A percentile compares a stretch with the other conserved stretches of the same genome.
Evolutionary conservation across 768 basidiomycete genomes (phyloP).

Genomic region (Rhodocollybia butyracea): DNA sequence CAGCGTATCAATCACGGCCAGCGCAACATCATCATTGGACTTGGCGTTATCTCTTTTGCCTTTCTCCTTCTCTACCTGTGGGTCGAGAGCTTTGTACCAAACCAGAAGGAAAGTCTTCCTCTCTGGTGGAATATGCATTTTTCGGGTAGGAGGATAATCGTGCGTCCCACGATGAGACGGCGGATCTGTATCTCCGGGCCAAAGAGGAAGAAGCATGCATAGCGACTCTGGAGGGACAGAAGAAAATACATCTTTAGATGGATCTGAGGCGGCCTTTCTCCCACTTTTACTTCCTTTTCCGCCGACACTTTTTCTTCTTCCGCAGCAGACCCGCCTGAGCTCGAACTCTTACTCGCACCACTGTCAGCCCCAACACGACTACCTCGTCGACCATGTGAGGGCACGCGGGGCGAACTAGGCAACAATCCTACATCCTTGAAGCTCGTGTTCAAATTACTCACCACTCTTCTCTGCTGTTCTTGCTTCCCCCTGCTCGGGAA

Average conservation of each 20-base stretch:
- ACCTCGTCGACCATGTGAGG: background rate
- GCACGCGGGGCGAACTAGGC: slow-evolving; percentile 38
- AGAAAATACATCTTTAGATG: slow-evolving; percentile 31
- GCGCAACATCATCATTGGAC: slow-evolving; percentile 11
- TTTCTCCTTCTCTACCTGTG: slow-evolving; percentile 29
- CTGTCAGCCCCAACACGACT: background rate
- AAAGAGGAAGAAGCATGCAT: slow-evolving; percentile 84
- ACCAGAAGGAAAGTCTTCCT: slow-evolving; percentile 73
- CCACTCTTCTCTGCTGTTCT: slow-evolving; percentile 66
- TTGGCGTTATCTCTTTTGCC: slow-evolving; percentile 11
- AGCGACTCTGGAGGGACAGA: slow-evolving; percentile 64
- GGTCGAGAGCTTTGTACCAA: slow-evolving; percentile 70
- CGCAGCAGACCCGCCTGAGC: slow-evolving; percentile 21
- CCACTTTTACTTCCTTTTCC: slow-evolving; percentile 16
- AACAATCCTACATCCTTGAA: slow-evolving; percentile 80
- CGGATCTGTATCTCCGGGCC: slow-evolving; percentile 69
- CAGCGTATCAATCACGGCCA: slow-evolving; percentile 21
- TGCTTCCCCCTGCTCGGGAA: slow-evolving; percentile 61
- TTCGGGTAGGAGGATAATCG: slow-evolving; percentile 7
- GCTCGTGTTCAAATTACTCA: slow-evolving; percentile 67
- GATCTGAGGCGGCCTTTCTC: slow-evolving; percentile 10
- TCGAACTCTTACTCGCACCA: slow-evolving; percentile 15
- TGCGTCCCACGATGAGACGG: slow-evolving; percentile 21
- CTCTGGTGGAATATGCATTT: slow-evolving; percentile 41
- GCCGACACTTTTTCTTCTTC: slow-evolving; percentile 22